Conservation (phyloP, 192 early-diverging fungal species). For the Umbelopsis vinacea region DNA sequence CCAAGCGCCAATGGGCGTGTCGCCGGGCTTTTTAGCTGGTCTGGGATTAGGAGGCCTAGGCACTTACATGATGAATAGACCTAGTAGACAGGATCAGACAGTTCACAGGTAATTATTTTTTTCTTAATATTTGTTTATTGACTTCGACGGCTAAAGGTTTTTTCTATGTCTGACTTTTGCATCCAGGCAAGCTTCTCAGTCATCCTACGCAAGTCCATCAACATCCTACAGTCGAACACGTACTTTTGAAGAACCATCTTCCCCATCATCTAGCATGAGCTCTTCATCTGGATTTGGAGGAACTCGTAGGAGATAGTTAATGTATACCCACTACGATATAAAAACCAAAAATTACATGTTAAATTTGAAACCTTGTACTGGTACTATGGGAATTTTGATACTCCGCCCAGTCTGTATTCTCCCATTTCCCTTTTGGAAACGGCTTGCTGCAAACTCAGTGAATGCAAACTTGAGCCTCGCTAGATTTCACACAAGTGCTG, state of each 20-base stretch:
- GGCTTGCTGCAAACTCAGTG: conserved; percentile 1
- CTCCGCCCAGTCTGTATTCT: no score
- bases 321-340: not conserved
- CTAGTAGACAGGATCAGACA: conserved; percentile 18
- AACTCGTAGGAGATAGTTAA: conserved; percentile 29
- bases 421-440: no score
- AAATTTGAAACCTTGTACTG: not conserved
- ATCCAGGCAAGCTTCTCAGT: not conserved
- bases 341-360: not conserved
- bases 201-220: conserved; percentile 16
- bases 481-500: conserved; percentile 27
- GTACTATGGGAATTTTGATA: no score
- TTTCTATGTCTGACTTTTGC: not conserved
- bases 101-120: not conserved
- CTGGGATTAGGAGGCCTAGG: conserved; percentile 37
- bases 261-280: conserved; percentile 28
- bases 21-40: conserved; percentile 46
- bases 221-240: not conserved
- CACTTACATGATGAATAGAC: conserved; percentile 29
- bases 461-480: conserved; percentile 58
- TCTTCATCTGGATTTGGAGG: conserved; percentile 40
- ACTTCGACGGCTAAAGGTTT: no score
- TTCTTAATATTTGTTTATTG: no score
- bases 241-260: conserved; percentile 14
- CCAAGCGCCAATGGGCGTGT: conserved; percentile 11